These are phyloP conservation scores for Plasmopara viticola DNA, from an alignment of 352 stramenopile genomes.

Conservation along the genomic window DNA sequence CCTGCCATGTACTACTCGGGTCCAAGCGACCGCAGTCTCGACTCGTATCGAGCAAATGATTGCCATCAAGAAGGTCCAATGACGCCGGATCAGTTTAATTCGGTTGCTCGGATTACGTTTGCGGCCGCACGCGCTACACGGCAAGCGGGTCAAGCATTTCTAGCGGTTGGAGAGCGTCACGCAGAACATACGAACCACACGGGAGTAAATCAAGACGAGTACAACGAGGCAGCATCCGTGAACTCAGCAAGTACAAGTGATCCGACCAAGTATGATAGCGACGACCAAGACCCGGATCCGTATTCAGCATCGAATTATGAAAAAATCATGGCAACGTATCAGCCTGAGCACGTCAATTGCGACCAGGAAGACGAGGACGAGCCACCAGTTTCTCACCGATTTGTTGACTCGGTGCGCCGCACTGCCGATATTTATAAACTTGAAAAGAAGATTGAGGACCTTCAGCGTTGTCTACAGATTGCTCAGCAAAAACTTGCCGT, in stretches of 20 bases:
- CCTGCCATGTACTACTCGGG: conserved; percentile 33
- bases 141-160: conserved; percentile 49
- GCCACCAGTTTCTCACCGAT: conserved; percentile 11
- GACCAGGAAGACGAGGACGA: conserved; percentile 30
- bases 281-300: conserved; percentile 44
- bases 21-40: conserved; percentile 20
- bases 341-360: conserved; percentile 22
- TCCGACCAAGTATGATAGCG: conserved; percentile 24
- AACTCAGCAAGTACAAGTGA: conserved; percentile 30
- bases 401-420: conserved; percentile 21
- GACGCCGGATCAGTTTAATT: conserved; percentile 47
- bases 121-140: conserved; percentile 48
- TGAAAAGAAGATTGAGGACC: conserved; percentile 56
- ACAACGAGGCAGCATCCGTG: conserved; percentile 13
- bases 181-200: not conserved
- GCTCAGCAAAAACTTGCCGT: conserved; percentile 59
- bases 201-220: conserved; percentile 14
- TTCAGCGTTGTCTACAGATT: conserved; percentile 50
- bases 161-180: conserved; percentile 35
- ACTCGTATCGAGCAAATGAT: conserved; percentile 9
- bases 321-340: conserved; percentile 45
- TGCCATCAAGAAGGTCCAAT: conserved; percentile 26
- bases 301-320: conserved; percentile 62
- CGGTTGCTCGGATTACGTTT: conserved; percentile 56
- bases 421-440: conserved; percentile 39